Percentiles rank a stretch among this genome's conserved stretches.
Conservation (phyloP, 441 rosid genomes). For the Croton setiger region DNA sequence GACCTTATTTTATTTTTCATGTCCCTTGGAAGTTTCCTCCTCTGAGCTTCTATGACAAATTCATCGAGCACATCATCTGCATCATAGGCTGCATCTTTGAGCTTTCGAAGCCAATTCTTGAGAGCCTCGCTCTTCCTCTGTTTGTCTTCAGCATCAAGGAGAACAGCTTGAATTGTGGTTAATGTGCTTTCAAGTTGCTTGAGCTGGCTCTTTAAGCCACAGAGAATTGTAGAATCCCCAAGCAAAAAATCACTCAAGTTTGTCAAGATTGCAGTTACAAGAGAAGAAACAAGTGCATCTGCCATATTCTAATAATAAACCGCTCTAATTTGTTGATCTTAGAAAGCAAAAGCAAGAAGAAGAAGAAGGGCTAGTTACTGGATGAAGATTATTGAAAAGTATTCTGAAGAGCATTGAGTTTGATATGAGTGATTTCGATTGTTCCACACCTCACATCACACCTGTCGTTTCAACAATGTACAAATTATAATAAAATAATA, state of each 20-base stretch:
- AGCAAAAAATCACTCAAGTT: neutral
- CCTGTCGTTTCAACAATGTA: too few relatives aligned
- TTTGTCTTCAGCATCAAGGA: slow-evolving; percentile 13
- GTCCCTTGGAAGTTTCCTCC: neutral
- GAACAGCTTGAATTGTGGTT: slow-evolving; percentile 10
- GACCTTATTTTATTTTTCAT: neutral
- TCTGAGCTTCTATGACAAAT: slow-evolving; percentile 1
- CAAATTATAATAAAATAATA: too few relatives aligned
- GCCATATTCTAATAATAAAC: neutral
- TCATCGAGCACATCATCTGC: slow-evolving; percentile 14
- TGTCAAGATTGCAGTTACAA: neutral
- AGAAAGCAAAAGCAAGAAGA: neutral
- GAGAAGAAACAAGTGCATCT: slow-evolving; percentile 7
- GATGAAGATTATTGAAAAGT: too few relatives aligned
- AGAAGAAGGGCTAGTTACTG: too few relatives aligned
- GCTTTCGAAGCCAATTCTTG: slow-evolving; percentile 7
- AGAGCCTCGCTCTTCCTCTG: slow-evolving; percentile 11
- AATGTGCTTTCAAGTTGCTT: slow-evolving; percentile 6
- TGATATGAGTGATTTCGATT: too few relatives aligned
- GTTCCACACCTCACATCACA: too few relatives aligned
- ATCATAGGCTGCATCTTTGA: slow-evolving; percentile 9
- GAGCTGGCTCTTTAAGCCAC: neutral
- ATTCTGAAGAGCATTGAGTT: too few relatives aligned
- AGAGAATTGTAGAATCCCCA: neutral
- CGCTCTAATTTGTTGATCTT: neutral